Evolutionary conservation across 208 protist genomes (phyloP).

Genomic region (Phytomonas francai): DNA sequence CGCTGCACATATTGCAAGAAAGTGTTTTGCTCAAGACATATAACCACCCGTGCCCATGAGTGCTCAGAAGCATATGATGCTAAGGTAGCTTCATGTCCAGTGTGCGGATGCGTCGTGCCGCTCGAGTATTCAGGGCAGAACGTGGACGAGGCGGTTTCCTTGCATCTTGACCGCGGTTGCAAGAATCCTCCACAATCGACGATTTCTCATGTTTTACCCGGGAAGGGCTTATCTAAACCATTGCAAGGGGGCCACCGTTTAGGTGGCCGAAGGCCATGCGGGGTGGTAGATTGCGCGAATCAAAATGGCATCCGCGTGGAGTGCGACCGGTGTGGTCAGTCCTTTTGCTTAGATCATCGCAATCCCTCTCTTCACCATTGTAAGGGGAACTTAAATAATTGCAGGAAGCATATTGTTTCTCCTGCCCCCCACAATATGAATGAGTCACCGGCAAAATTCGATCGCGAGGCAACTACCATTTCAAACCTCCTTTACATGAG

Average conservation of each 20-base stretch:
- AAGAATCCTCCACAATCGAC: constrained; percentile 11
- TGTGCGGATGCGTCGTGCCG: constrained; percentile 45
- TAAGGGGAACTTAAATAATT: constrained; percentile 1
- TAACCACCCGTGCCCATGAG: constrained; percentile 41
- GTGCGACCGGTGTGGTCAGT: constrained; percentile 55
- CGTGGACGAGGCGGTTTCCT: constrained; percentile 61
- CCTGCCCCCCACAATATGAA: neutral
- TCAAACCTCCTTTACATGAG: constrained; percentile 25
- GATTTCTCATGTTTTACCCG: neutral
- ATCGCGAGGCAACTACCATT: constrained; percentile 12
- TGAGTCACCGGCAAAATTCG: neutral
- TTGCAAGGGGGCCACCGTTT: constrained; percentile 14
- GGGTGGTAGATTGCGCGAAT: constrained; percentile 30
- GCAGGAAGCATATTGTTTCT: neutral
- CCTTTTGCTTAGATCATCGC: constrained; percentile 74
- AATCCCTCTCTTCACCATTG: constrained; percentile 49
- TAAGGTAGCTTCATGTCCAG: constrained; percentile 28
- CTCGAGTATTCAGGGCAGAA: constrained; percentile 43
- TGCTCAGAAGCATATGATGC: constrained; percentile 37
- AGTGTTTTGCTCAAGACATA: constrained; percentile 76
- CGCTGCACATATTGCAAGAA: constrained; percentile 63
- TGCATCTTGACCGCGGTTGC: constrained; percentile 74
- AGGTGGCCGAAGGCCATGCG: constrained; percentile 30
- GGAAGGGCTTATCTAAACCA: neutral
- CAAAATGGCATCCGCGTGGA: constrained; percentile 26